phyloP scores from a whole-genome alignment of 306 rosid genomes.

The Hippophae rhamnoides region DNA sequence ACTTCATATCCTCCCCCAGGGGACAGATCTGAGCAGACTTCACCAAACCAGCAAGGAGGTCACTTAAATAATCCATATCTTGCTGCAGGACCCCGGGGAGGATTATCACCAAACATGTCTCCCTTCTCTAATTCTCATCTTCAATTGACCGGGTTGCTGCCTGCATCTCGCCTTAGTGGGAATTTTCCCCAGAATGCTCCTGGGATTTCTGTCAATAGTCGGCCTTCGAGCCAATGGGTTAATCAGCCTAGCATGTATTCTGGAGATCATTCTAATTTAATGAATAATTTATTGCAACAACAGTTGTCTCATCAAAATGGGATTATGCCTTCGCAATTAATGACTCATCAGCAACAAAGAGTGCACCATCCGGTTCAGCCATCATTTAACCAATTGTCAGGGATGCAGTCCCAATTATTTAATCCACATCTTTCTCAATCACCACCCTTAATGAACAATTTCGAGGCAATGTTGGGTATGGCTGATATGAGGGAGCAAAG shows the following conservation, averaged over 20 bases:
- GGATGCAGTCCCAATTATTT: conserved; percentile 40
- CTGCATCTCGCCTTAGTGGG: conserved; percentile 47
- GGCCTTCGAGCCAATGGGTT: conserved; percentile 41
- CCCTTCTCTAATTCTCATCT: conserved; percentile 39
- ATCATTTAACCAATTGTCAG: conserved; percentile 22
- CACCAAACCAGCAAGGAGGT: conserved; percentile 42
- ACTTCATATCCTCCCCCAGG: conserved; percentile 50
- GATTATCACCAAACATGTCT: conserved; percentile 36
- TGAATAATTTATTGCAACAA: conserved; percentile 69
- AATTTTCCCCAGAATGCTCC: conserved; percentile 45
- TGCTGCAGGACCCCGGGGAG: conserved; percentile 37
- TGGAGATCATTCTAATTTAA: conserved; percentile 49
- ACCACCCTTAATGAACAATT: conserved; percentile 43
- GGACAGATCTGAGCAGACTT: conserved; percentile 36
- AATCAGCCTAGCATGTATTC: conserved; percentile 43
- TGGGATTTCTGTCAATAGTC: conserved; percentile 35
- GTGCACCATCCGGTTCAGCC: conserved; percentile 46
- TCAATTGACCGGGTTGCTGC: conserved; percentile 40
- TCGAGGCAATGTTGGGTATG: conserved; percentile 66
- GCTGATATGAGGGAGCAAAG: conserved; percentile 81
- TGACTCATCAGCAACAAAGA: conserved; percentile 43
- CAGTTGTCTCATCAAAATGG: conserved; percentile 68
- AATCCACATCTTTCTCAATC: conserved; percentile 50
- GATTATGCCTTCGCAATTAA: conserved; percentile 37
- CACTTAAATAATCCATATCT: conserved; percentile 33